Evolutionary conservation across 495 filamentous ascomycete genomes (phyloP), one percentile per base, ranked within the genome.

Genomic region (Tuber umbilicatum): DNA sequence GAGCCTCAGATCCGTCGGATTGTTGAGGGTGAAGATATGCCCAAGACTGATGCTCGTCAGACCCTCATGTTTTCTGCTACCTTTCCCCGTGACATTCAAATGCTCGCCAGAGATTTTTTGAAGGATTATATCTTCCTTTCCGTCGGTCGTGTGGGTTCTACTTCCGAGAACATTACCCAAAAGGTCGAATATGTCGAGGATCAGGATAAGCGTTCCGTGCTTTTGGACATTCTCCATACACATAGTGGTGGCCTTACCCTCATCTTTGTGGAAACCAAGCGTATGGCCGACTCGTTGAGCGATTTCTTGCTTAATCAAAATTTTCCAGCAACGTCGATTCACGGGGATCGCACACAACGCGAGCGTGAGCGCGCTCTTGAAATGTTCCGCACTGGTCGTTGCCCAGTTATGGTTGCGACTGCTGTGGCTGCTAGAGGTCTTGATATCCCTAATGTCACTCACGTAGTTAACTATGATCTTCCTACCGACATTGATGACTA

Each of bases 11-110:
- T 99, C 84, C 94, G 95, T 78, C 91, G 95, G 79, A 98, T 99
- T 80, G 94, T 99, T 38, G 94, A 99, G 85, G 93, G 92, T 76
- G 95, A 97, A 85, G 95, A 99, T 83, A 97, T 98, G 95, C 95
- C 96, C 47, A 85, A 86, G 68, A 92, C 93, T 76, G 86, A 91
- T 74, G 85, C 87, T 80, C 93, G 96, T 81, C 96, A 98, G 85
- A 97, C 95, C 64, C 94, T 99, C 86, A 99, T 99, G 95, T 99
- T 99, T 84, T 98, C 94, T 37, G 94, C 94, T 82, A 99, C 95
- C 71, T 99, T 99, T 89, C 95, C 96, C 73, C 91, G 95, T 78
- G 95, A 98, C 83, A 98, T 99, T 76, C 96, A 98, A 87, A 96
- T 97, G 93, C 90, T 99, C 73, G 95, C 95, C 70, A 89, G 94